Conservation (phyloP, 2,329 filamentous ascomycete genomes). For the Penicillium sp. region DNA sequence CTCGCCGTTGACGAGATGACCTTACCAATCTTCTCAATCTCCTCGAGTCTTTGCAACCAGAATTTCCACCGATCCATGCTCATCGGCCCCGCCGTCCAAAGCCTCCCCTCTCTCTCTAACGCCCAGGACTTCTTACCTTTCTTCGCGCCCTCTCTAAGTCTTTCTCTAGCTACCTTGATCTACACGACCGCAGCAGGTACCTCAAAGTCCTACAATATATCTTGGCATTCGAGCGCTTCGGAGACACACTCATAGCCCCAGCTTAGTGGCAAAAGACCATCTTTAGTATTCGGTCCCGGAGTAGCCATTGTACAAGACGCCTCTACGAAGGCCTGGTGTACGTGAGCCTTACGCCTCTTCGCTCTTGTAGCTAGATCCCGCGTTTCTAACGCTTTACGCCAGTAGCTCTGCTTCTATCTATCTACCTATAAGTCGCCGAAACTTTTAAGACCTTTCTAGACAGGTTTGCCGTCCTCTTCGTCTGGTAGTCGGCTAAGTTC, state of each 20-base stretch:
- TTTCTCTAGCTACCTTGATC: background rate
- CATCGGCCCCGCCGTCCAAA: conserved; percentile 1
- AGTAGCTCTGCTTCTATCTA: conserved; percentile 1
- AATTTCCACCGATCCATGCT: conserved; percentile 4
- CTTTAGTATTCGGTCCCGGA: background rate
- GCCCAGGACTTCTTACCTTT: conserved; percentile 1
- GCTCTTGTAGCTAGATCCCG: background rate
- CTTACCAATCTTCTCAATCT: background rate
- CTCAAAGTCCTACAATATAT: conserved; percentile 1
- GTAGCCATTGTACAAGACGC: conserved; percentile 3
- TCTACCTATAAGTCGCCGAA: conserved; percentile 1
- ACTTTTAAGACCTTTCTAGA: background rate
- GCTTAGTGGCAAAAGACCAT: conserved; percentile 1
- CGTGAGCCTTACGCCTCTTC: background rate
- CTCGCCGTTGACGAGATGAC: background rate
- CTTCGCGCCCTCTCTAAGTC: conserved; percentile 1
- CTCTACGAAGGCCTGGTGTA: background rate
- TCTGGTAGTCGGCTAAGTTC: background rate
- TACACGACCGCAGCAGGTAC: conserved; percentile 2
- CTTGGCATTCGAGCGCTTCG: conserved; percentile 2
- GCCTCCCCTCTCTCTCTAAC: conserved; percentile 4
- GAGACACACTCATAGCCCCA: conserved; percentile 5
- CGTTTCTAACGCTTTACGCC: background rate
- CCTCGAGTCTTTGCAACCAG: conserved; percentile 1
- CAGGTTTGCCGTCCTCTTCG: background rate